These are phyloP conservation scores for Phytophthora pseudosyringae DNA, from an alignment of 352 stramenopile genomes.

Conservation along the genomic window DNA sequence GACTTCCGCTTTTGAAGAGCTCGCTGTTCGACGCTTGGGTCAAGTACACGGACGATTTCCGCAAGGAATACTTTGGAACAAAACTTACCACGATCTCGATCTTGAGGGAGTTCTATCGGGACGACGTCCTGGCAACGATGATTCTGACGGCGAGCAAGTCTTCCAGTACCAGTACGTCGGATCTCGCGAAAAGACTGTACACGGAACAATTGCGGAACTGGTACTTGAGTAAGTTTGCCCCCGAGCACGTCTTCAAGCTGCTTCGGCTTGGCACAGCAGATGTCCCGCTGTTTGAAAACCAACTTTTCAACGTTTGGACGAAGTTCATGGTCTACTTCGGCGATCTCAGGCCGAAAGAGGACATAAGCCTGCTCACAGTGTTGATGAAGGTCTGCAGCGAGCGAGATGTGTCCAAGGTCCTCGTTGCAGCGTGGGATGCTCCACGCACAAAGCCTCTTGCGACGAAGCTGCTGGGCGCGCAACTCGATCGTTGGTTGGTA, in stretches of 20 bases:
- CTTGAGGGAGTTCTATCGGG: slow-evolving; percentile 6
- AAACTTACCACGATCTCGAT: slow-evolving; percentile 11
- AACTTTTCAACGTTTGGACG: slow-evolving; percentile 1
- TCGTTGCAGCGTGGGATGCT: neutral
- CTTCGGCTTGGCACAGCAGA: slow-evolving; percentile 8
- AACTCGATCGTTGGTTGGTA: slow-evolving; percentile 1
- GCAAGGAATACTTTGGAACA: slow-evolving; percentile 4
- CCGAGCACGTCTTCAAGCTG: neutral
- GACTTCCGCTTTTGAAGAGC: slow-evolving; percentile 1
- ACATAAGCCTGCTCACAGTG: neutral
- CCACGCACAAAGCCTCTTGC: neutral
- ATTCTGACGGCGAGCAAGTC: slow-evolving; percentile 2
- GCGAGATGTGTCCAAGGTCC: neutral
- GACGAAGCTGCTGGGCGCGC: neutral
- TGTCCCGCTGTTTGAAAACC: slow-evolving; percentile 5
- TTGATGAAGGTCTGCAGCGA: slow-evolving; percentile 5
- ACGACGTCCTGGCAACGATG: slow-evolving; percentile 6
- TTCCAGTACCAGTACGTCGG: slow-evolving; percentile 3
- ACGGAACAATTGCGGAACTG: slow-evolving; percentile 1
- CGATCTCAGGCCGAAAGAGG: neutral
- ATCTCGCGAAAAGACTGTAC: slow-evolving; percentile 1
- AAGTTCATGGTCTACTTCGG: slow-evolving; percentile 14
- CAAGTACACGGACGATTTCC: slow-evolving; percentile 22
- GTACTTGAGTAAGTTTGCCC: neutral
- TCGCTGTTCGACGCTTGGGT: slow-evolving; percentile 10